Conservation (phyloP, 2,329 filamentous ascomycete genomes). For the Colletotrichum godetiae region DNA sequence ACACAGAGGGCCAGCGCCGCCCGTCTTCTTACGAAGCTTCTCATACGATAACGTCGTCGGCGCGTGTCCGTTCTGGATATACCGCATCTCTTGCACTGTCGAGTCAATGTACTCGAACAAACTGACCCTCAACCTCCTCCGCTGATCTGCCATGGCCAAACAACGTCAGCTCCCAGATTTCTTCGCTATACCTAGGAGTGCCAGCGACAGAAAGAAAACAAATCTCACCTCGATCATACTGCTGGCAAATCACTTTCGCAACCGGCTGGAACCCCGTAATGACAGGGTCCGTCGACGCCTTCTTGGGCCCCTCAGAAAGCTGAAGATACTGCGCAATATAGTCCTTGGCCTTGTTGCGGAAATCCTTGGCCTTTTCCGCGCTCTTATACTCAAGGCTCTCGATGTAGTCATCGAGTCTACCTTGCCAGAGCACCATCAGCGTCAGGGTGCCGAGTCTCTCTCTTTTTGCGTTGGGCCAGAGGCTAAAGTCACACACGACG, state of each 20-base stretch:
- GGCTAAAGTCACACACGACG: neutral
- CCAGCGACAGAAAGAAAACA: no score
- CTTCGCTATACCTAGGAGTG: no score
- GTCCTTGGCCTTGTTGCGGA: conserved; percentile 17
- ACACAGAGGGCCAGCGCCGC: conserved; percentile 26
- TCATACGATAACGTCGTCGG: conserved; percentile 23
- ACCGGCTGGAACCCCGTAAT: conserved; percentile 20
- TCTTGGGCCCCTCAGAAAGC: conserved; percentile 1
- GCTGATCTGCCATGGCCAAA: conserved; percentile 26
- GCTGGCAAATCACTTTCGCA: conserved; percentile 16
- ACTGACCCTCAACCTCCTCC: conserved; percentile 11
- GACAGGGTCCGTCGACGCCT: neutral
- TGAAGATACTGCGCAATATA: conserved; percentile 23
- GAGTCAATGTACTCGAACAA: conserved; percentile 32
- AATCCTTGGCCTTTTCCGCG: conserved; percentile 12
- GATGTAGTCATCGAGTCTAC: conserved; percentile 32
- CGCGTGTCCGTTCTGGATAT: conserved; percentile 20
- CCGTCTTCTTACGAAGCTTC: conserved; percentile 23
- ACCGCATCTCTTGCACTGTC: conserved; percentile 22
- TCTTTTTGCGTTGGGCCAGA: conserved; percentile 22
- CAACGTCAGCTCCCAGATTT: no score
- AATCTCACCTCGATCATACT: conserved; percentile 21
- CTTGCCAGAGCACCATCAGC: conserved; percentile 33
- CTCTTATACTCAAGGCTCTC: conserved; percentile 24
- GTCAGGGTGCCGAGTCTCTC: conserved; percentile 17